Evolutionary conservation across 108 stramenopile genomes (phyloP), one percentile per base, ranked within the genome.

Genomic region (Cyclotella atomus): DNA sequence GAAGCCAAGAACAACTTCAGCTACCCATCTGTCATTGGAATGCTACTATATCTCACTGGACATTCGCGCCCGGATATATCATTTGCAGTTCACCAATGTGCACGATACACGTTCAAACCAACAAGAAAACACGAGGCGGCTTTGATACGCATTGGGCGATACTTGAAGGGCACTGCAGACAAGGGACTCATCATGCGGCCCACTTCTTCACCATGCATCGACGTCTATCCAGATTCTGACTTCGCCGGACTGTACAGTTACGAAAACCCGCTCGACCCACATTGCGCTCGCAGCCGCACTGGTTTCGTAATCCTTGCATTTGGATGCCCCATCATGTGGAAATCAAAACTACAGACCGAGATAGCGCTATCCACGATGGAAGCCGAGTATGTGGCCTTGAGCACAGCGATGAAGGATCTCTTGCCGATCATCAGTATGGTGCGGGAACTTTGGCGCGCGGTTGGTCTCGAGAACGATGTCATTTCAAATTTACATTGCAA

Each of bases 311-410:
- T 85, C 49, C 34, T 15, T 3, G 28, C 74, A 3, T 23, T 27
- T 57, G 71, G 71, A 41, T 66, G 56, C 29, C 79, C 84, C 1
- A 25, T 85, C 32, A 3, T 75, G 20, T 82, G 84, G 84, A 45
- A 15, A 15, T 83, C 83, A 8, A 71, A 70, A 30, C 25, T 81
- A 15, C 85, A 87, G 63, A 45, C 53, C 2, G 80, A 84, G 23
- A 71, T 79, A 59, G n/a, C n/a, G n/a, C n/a, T n/a, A n/a, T n/a
- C n/a, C n/a, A n/a, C n/a, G n/a, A n/a, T n/a, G n/a, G n/a, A 84
- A 72, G 55, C 80, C 2, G 86, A 87, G 49, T 84, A 75, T 68
- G 71, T 63, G n/a, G 75, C 76, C 47, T 59, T 53, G 55, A 52
- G 50, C 21, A 52, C 50, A 17, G 50, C 50, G 20, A 17, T 4